phyloP scores from a whole-genome alignment of 441 rosid genomes.

The Aquilaria agallochum region DNA sequence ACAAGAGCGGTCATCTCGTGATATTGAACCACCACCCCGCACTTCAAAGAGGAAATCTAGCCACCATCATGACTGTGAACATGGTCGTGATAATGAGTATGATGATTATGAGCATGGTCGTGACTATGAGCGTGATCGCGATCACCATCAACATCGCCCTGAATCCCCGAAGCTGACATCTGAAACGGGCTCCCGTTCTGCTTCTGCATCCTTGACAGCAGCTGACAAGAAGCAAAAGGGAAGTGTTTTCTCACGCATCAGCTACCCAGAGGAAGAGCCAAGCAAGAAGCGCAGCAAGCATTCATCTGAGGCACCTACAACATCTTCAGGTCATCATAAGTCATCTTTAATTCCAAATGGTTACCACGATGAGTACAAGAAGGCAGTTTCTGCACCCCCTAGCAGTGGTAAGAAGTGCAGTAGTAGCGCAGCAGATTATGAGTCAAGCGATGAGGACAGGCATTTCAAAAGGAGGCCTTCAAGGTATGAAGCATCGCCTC shows the following conservation, averaged over 20 bases:
- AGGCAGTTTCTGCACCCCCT: conserved; percentile 14
- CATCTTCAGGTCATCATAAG: conserved; percentile 22
- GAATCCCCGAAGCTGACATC: conserved; percentile 35
- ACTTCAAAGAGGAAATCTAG: conserved; percentile 63
- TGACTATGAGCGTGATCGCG: conserved; percentile 37
- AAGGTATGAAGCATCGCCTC: conserved; percentile 65
- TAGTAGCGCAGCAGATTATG: conserved; percentile 47
- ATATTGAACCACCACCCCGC: conserved; percentile 34
- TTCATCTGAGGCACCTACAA: conserved; percentile 16
- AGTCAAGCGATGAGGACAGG: conserved; percentile 86
- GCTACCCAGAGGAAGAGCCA: conserved; percentile 73
- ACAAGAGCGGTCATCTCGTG: conserved; percentile 30
- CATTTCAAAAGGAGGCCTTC: conserved; percentile 94
- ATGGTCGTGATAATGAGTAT: conserved; percentile 29
- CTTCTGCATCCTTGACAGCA: conserved; percentile 20
- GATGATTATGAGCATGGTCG: conserved; percentile 36
- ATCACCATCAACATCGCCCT: conserved; percentile 26
- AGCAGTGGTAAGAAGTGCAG: conserved; percentile 27
- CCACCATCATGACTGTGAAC: conserved; percentile 37
- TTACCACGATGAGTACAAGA: conserved; percentile 29
- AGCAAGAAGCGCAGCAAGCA: conserved; percentile 58
- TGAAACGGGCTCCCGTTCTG: conserved; percentile 20
- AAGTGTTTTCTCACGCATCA: conserved; percentile 92
- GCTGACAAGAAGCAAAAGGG: conserved; percentile 46
- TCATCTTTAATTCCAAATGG: conserved; percentile 33